phyloP scores from a whole-genome alignment of 2,329 filamentous ascomycete species.

The Neonectria faginata region DNA sequence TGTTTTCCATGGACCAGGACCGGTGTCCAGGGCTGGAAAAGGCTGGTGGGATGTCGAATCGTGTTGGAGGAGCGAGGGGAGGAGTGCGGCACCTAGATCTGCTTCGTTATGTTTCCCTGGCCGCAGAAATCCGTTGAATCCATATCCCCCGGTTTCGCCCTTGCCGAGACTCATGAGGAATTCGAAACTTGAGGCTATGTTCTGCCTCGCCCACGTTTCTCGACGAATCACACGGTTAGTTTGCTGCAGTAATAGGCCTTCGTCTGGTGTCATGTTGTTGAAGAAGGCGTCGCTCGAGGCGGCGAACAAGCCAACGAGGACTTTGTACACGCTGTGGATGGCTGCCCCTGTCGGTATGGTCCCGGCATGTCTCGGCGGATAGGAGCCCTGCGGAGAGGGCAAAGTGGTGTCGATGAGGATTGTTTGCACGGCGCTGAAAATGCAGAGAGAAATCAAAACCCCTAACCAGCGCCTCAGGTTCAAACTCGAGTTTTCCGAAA shows the following conservation, averaged over 20 bases:
- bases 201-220: conserved; percentile 59
- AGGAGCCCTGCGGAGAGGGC: conserved; percentile 31
- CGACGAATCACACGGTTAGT: conserved; percentile 60
- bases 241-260: conserved; percentile 57
- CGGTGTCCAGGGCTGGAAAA: conserved; percentile 30
- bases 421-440: conserved; percentile 68
- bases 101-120: conserved; percentile 30
- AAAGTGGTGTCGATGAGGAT: conserved; percentile 60
- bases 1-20: conserved; percentile 27
- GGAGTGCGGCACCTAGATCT: conserved; percentile 17
- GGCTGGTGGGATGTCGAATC: conserved; percentile 29
- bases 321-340: conserved; percentile 64
- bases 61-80: conserved; percentile 29
- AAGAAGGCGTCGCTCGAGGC: conserved; percentile 58
- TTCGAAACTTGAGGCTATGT: conserved; percentile 60
- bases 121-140: conserved; percentile 52
- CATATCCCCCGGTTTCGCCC: conserved; percentile 52
- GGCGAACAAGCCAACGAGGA: conserved; percentile 62
- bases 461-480: conserved; percentile 62
- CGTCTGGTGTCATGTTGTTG: conserved; percentile 57
- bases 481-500: conserved; percentile 53
- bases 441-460: conserved; percentile 65
- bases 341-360: conserved; percentile 29
- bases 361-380: conserved; percentile 24
- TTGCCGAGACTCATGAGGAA: conserved; percentile 64